Base-by-base conservation (phyloP, 1,139 yeast species). In the Trichomonascaceae sp. region DNA sequence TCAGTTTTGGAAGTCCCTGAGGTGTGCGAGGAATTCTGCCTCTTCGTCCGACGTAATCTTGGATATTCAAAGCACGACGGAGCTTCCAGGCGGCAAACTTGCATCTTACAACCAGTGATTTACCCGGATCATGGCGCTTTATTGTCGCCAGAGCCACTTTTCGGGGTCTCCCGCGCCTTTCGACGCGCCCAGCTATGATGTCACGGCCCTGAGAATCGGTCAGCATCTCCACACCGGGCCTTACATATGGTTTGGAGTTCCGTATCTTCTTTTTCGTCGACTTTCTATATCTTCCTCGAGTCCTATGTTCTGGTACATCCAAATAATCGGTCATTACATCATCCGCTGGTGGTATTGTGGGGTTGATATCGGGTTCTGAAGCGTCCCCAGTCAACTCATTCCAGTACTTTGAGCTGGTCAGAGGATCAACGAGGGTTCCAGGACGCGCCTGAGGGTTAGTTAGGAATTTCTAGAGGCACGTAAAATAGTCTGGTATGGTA, bases 381-480 rank as follows among this genome's bases (percentile, higher is more conserved):
- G 49, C 39, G 10, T 45, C 58, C 22, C 52, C 52, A 27, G 56
- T 47, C 41, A 61, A 49, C 38, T 55, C 47, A 18, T 59, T 47
- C 64, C 64, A 61, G 52, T 54, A 61, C 45, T 53, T 47, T n/a
- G 55, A 47, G 32, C 56, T 56, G 43, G 59, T 58, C 32, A 61
- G 47, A 15, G 64, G 64, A 45, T 61, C 64, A 36, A 55, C 53
- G 20, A 61, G 53, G n/a, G 59, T 49, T 13, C 60, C 59, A 8
- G 64, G 64, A 12, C 63, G 63, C 18, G 61, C 61, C 59, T 59
- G 44, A 12, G 19, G 24, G 39, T 13, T 18, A 13, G 53, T 48
- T 12, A 38, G 38, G 18, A 18, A 5, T 2, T 4, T 24, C 17
- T 2, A 18, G 15, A 15, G 15, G n/a, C 18, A 4, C 8, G 18